Percentiles rank a stretch among this genome's conserved stretches.
Conservation (phyloP, 306 rosid species). For the Pyrus betulifolia region DNA sequence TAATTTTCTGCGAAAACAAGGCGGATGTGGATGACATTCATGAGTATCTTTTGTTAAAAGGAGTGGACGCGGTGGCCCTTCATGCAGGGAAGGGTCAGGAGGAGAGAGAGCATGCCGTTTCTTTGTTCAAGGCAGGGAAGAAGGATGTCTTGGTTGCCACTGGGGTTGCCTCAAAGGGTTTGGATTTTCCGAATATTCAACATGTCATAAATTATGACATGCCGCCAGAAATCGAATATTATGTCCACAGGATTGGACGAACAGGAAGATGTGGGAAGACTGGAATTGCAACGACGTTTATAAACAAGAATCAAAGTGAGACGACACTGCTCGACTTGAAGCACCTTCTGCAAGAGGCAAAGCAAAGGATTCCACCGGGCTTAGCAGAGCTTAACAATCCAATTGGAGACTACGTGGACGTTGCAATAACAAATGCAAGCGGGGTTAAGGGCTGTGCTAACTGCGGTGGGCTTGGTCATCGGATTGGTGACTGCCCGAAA, state of each 20-base stretch:
- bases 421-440: conserved; percentile 48
- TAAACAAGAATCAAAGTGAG: conserved; percentile 90
- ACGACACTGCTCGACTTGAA: conserved; percentile 90
- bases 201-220: conserved; percentile 89
- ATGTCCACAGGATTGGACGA: conserved; percentile 91
- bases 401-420: conserved; percentile 56
- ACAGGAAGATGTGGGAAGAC: conserved; percentile 94
- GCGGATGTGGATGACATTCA: conserved; percentile 95
- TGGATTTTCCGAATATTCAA: conserved; percentile 94
- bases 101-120: conserved; percentile 78
- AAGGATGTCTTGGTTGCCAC: conserved; percentile 96
- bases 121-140: conserved; percentile 67
- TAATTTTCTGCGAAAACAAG: conserved; percentile 83
- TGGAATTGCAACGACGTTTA: conserved; percentile 88
- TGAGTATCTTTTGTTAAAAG: conserved; percentile 86
- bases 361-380: conserved; percentile 93
- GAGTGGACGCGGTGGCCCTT: conserved; percentile 90
- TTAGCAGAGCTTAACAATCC: conserved; percentile 82
- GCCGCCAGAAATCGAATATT: conserved; percentile 94
- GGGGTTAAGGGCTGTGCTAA: conserved; percentile 89
- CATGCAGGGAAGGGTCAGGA: conserved; percentile 98
- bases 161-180: conserved; percentile 88
- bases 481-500: conserved; percentile 75
- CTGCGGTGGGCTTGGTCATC: conserved; percentile 96
- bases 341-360: conserved; percentile 92